These are phyloP conservation scores for Microcyclospora pomicola DNA, from an alignment of 2,329 filamentous ascomycete species.

Conservation along the genomic window DNA sequence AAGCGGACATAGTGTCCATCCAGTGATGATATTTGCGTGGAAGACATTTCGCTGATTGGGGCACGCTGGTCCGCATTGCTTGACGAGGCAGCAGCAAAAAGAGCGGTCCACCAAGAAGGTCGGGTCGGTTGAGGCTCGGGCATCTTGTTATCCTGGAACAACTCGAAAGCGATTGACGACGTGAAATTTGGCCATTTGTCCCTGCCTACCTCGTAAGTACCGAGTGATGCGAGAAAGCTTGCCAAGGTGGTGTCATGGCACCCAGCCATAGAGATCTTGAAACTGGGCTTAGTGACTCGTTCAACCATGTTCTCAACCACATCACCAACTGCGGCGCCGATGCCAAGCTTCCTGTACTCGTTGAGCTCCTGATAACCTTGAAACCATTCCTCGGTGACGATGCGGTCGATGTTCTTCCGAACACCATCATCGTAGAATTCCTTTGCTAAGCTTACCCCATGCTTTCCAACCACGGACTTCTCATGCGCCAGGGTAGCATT, in stretches of 20 bases:
- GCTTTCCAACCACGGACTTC: slow-evolving; percentile 41
- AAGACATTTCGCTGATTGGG: slow-evolving; percentile 40
- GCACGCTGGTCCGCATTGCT: slow-evolving; percentile 31
- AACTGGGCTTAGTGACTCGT: slow-evolving; percentile 21
- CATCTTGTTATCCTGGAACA: slow-evolving; percentile 42
- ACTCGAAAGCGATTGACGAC: slow-evolving; percentile 77
- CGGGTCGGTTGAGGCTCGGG: too few relatives aligned
- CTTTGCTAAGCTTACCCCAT: slow-evolving; percentile 46
- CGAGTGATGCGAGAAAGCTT: slow-evolving; percentile 60
- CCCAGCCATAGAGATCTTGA: slow-evolving; percentile 68
- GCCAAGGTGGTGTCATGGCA: slow-evolving; percentile 93
- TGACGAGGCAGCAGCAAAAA: slow-evolving; percentile 11
- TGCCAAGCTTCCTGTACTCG: slow-evolving; percentile 82
- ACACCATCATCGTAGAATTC: slow-evolving; percentile 76
- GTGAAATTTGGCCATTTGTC: slow-evolving; percentile 83
- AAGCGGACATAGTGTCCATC: slow-evolving; percentile 76
- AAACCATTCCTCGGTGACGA: slow-evolving; percentile 88
- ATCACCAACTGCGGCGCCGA: slow-evolving; percentile 74
- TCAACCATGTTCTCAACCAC: slow-evolving; percentile 45
- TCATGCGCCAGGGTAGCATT: slow-evolving; percentile 82
- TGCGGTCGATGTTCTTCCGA: slow-evolving; percentile 52
- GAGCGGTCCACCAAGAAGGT: slow-evolving; percentile 13
- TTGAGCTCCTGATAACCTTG: slow-evolving; percentile 66
- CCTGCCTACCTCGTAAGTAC: slow-evolving; percentile 53
- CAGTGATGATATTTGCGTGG: slow-evolving; percentile 45